Percentiles rank a stretch among this genome's conserved stretches.
Conservation (phyloP, 257 asterid genomes). For the Ilex asprella region DNA sequence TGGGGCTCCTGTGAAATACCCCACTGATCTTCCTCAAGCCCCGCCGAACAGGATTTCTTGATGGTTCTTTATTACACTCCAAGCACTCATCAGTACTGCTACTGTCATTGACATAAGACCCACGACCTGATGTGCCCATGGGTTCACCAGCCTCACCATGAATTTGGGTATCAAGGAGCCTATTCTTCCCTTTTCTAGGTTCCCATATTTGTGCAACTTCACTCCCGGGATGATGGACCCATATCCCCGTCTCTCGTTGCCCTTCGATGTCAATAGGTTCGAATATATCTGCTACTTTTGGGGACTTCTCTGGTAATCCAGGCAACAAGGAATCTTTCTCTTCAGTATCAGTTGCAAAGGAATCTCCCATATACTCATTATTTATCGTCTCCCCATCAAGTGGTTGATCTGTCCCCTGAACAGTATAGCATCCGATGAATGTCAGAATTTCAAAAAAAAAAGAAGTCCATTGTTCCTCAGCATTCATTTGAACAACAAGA, state of each 20-base stretch:
- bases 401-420: constrained; percentile 42
- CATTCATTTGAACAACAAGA: no score
- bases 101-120: constrained; percentile 29
- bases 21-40: constrained; percentile 59
- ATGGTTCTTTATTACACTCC: constrained; percentile 32
- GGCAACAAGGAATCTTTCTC: constrained; percentile 36
- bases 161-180: constrained; percentile 33
- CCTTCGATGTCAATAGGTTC: constrained; percentile 79
- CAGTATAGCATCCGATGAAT: neutral
- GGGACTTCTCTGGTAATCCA: constrained; percentile 31
- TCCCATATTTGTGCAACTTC: constrained; percentile 82
- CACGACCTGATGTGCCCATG: constrained; percentile 24
- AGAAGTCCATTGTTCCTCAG: no score
- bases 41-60: constrained; percentile 36
- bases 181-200: constrained; percentile 67
- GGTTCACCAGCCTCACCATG: constrained; percentile 26
- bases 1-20: constrained; percentile 49
- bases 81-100: constrained; percentile 47
- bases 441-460: no score
- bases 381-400: constrained; percentile 21
- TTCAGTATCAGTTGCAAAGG: constrained; percentile 32
- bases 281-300: constrained; percentile 44
- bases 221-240: constrained; percentile 93
- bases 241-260: constrained; percentile 60
- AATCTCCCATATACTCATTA: constrained; percentile 18